A percentile compares a stretch with the other conserved stretches of the same genome.
Evolutionary conservation across 768 basidiomycete genomes (phyloP).

Genomic region (Leccinum arenicola): DNA sequence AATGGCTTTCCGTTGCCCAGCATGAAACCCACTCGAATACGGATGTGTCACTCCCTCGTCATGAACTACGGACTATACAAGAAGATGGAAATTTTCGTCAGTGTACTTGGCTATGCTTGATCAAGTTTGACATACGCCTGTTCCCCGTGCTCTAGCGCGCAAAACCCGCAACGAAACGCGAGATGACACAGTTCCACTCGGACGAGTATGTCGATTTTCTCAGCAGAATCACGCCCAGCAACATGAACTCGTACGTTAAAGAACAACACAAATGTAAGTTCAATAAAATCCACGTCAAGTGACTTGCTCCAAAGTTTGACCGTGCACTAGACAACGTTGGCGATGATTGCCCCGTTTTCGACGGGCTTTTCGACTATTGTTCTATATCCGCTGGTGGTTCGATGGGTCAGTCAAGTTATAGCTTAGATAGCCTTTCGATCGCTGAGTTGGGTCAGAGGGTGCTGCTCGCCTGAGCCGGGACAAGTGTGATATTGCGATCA

Average conservation of each 20-base stretch:
- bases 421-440: conserved; percentile 1
- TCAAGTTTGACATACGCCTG: conserved; percentile 1
- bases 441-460: conserved; percentile 63
- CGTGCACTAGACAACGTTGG: conserved; percentile 82
- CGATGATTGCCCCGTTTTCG: conserved; percentile 98
- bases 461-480: conserved; percentile 92
- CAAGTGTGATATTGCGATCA: conserved; percentile 98
- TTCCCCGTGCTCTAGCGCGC: conserved; percentile 62
- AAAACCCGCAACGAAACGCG: conserved; percentile 98
- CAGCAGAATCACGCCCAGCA: conserved; percentile 88
- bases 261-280: conserved; percentile 92
- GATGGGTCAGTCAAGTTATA: conserved; percentile 68
- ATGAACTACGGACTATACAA: conserved; percentile 99
- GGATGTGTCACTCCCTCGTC: conserved; percentile 99
- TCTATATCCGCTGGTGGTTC: conserved; percentile 99
- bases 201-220: conserved; percentile 99
- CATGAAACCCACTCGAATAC: conserved; percentile 97
- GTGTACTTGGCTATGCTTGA: conserved; percentile 32
- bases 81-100: conserved; percentile 99
- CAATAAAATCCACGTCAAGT: background rate
- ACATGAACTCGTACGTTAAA: conserved; percentile 90
- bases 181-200: conserved; percentile 99
- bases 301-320: background rate
- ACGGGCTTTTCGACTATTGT: conserved; percentile 98
- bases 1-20: conserved; percentile 34